Evolutionary conservation across 2,329 filamentous ascomycete species (phyloP).

Genomic region (Phaeosphaeriaceae sp.): DNA sequence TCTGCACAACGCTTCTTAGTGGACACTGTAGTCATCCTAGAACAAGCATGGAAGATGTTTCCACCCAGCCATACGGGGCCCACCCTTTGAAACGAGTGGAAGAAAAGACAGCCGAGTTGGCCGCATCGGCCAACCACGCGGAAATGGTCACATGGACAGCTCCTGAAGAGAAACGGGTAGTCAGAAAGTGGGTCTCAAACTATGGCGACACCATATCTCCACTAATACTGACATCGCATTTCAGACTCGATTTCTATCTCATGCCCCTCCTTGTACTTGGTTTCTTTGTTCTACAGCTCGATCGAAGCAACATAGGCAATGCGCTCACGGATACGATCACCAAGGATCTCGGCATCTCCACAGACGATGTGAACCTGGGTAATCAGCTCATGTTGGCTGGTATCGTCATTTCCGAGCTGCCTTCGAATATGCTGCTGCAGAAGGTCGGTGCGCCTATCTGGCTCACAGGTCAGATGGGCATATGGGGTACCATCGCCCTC

Average conservation of each 20-base stretch:
- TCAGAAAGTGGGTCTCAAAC: neutral
- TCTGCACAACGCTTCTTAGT: neutral
- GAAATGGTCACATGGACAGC: neutral
- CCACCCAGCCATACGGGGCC: neutral
- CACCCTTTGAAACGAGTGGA: neutral
- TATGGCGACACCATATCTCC: neutral
- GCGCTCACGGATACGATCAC: conserved; percentile 37
- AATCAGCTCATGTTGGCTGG: conserved; percentile 73
- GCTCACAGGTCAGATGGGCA: conserved; percentile 50
- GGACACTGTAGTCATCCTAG: neutral
- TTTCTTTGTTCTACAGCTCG: conserved; percentile 49
- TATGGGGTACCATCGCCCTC: conserved; percentile 56
- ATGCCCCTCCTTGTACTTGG: conserved; percentile 37
- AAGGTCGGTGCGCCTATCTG: conserved; percentile 45
- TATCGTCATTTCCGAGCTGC: conserved; percentile 67
- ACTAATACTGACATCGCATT: neutral
- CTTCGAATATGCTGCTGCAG: conserved; percentile 49
- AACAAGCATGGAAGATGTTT: neutral
- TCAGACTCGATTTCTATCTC: neutral
- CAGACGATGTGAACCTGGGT: conserved; percentile 37
- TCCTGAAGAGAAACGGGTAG: neutral
- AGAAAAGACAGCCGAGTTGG: neutral
- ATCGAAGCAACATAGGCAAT: conserved; percentile 51
- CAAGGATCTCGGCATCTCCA: conserved; percentile 29
- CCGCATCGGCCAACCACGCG: neutral